Evolutionary conservation across 1,284 basidiomycete species (phyloP), one percentile per base, ranked within the genome.

Genomic region (Gymnopus androsaceus): DNA sequence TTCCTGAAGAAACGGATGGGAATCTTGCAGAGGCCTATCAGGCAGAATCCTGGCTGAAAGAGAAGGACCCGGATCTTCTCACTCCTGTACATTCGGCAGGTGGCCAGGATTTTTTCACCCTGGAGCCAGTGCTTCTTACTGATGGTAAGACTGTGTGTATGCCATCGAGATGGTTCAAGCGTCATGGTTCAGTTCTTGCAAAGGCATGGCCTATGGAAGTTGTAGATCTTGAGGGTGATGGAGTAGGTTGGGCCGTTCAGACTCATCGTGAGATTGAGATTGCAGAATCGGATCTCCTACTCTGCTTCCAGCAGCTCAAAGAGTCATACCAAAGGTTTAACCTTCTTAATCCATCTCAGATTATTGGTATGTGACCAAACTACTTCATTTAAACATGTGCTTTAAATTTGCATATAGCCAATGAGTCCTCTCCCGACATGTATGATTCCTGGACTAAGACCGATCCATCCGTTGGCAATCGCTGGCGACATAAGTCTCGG

Each of bases 201-300:
- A 14, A 14, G 30, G 8, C 15, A 15, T 57, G 56, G 56, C 11
- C n/a, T 6, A 27, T 23, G 42, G 28, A 33, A 14, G 31, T 33
- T 33, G 31, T 7, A 14, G 14, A 33, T 14, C 6, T 33, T 14
- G 31, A 33, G 14, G 31, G 31, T 7, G 6, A 73, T 71, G 0
- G 28, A 62, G 5, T 19, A 19, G 4, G 33, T 3, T 40, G 49
- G 36, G 27, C 37, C 25, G 34, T 40, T 4, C 49, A 38, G 12
- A 40, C 33, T 38, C 25, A 19, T 34, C 14, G 23, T 12, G 25
- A n/a, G 9, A 23, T 23, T 23, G 33, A 21, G 33, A 15, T 49
- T 9, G 19, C 21, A 21, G 12, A 49, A 2, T 17, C 28, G 5
- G 31, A 34, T 19, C 15, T 33, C 17, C 36, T 49, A 31, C 31